These are phyloP conservation scores for Phytophthora lateralis DNA, from an alignment of 352 stramenopile species.

Conservation along the genomic window DNA sequence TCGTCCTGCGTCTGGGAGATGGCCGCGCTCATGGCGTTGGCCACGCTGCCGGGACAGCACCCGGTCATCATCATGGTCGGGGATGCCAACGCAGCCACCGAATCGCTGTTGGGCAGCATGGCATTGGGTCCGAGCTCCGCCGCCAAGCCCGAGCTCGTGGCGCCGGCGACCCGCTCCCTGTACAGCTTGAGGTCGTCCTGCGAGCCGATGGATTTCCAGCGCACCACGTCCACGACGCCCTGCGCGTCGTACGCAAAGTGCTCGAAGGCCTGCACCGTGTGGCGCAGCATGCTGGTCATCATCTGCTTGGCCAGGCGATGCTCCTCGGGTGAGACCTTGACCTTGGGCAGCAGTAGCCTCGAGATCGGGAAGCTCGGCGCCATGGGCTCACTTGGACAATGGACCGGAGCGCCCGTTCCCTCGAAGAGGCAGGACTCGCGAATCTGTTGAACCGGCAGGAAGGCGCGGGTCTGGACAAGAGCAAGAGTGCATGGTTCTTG, in stretches of 20 bases:
- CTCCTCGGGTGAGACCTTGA: constrained; percentile 47
- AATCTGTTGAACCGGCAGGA: constrained; percentile 9
- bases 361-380: constrained; percentile 55
- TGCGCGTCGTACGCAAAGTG: constrained; percentile 39
- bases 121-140: constrained; percentile 32
- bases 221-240: constrained; percentile 40
- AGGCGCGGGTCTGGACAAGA: constrained; percentile 3
- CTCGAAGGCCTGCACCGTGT: constrained; percentile 57
- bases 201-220: constrained; percentile 51
- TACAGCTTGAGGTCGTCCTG: constrained; percentile 59
- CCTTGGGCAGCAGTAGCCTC: constrained; percentile 45
- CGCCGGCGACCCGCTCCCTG: constrained; percentile 42
- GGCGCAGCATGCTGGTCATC: constrained; percentile 47
- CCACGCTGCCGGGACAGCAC: constrained; percentile 45
- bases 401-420: constrained; percentile 12
- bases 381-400: constrained; percentile 15
- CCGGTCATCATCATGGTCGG: constrained; percentile 51
- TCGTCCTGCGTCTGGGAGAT: constrained; percentile 54
- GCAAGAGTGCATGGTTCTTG: constrained; percentile 4
- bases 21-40: constrained; percentile 50
- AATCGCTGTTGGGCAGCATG: constrained; percentile 42
- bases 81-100: constrained; percentile 28
- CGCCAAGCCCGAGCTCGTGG: constrained; percentile 33
- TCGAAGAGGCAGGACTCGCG: constrained; percentile 18
- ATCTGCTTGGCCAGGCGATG: constrained; percentile 42